These are phyloP conservation scores for Emmonsiellopsis sp. DNA, from an alignment of 2,329 filamentous ascomycete genomes.

Conservation along the genomic window DNA sequence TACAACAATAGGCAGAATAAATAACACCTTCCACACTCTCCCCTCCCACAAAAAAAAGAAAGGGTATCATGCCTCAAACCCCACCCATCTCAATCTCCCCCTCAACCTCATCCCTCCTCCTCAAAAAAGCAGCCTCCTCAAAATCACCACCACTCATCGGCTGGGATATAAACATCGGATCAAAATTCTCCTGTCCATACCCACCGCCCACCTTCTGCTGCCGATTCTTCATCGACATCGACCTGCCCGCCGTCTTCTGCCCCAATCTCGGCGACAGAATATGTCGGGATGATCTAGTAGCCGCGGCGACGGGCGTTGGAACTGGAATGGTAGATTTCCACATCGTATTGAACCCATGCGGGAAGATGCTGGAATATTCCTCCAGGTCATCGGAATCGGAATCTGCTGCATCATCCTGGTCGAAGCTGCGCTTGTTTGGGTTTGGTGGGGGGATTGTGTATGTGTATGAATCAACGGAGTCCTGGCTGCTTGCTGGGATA, in stretches of 20 bases:
- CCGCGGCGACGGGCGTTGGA: conserved; percentile 10
- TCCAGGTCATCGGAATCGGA: conserved; percentile 27
- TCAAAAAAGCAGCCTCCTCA: conserved; percentile 37
- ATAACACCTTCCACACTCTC: no score
- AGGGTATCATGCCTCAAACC: conserved; percentile 11
- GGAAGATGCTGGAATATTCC: conserved; percentile 1
- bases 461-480: conserved; percentile 21
- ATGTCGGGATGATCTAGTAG: conserved; percentile 9
- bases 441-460: conserved; percentile 14
- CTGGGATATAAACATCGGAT: conserved; percentile 3
- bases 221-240: conserved; percentile 11
- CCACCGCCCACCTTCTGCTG: conserved; percentile 12
- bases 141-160: conserved; percentile 27
- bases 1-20: no score
- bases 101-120: conserved; percentile 32
- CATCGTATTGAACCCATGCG: conserved; percentile 4
- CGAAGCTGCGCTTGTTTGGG: conserved; percentile 36
- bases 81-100: conserved; percentile 27
- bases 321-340: conserved; percentile 18
- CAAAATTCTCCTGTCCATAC: conserved; percentile 12
- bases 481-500: conserved; percentile 33
- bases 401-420: conserved; percentile 22
- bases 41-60: no score
- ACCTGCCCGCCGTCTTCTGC: conserved; percentile 17
- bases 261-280: conserved; percentile 26